These are phyloP conservation scores for Aspergillus aculeatus DNA, from an alignment of 2,329 filamentous ascomycete species.

Conservation along the genomic window DNA sequence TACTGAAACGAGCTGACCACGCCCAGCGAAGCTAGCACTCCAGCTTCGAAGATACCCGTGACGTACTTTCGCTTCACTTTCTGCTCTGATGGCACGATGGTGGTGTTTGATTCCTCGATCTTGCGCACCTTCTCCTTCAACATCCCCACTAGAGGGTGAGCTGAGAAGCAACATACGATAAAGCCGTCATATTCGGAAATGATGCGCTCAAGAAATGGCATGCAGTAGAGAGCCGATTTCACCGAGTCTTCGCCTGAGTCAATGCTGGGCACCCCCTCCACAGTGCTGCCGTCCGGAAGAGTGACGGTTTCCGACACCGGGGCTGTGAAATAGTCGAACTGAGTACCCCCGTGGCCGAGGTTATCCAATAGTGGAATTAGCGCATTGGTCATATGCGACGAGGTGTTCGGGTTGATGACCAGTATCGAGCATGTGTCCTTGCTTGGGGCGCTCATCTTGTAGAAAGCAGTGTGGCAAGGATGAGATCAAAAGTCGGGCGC, in stretches of 20 bases:
- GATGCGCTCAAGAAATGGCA: constrained; percentile 52
- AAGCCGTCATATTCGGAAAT: constrained; percentile 63
- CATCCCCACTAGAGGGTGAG: constrained; percentile 70
- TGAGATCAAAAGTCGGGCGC: not conserved
- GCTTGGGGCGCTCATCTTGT: constrained; percentile 4
- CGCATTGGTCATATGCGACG: constrained; percentile 44
- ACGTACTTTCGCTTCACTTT: constrained; percentile 52
- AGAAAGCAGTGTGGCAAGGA: not conserved
- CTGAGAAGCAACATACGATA: constrained; percentile 84
- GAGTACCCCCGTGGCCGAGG: constrained; percentile 37
- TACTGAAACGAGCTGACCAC: constrained; percentile 45
- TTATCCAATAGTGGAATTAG: constrained; percentile 41
- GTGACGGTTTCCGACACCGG: constrained; percentile 30
- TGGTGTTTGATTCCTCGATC: constrained; percentile 17
- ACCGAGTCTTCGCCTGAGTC: constrained; percentile 69
- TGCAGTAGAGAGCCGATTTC: constrained; percentile 62
- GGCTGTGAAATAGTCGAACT: constrained; percentile 43
- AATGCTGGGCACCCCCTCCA: constrained; percentile 68
- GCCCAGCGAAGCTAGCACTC: constrained; percentile 64
- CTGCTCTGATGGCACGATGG: constrained; percentile 26
- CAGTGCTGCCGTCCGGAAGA: constrained; percentile 29
- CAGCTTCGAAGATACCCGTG: constrained; percentile 85
- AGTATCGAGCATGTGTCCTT: constrained; percentile 33
- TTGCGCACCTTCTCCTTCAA: constrained; percentile 51
- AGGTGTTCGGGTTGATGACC: constrained; percentile 49